These are phyloP conservation scores for Strobilomyces confusus DNA, from an alignment of 768 basidiomycete species.

Conservation along the genomic window DNA sequence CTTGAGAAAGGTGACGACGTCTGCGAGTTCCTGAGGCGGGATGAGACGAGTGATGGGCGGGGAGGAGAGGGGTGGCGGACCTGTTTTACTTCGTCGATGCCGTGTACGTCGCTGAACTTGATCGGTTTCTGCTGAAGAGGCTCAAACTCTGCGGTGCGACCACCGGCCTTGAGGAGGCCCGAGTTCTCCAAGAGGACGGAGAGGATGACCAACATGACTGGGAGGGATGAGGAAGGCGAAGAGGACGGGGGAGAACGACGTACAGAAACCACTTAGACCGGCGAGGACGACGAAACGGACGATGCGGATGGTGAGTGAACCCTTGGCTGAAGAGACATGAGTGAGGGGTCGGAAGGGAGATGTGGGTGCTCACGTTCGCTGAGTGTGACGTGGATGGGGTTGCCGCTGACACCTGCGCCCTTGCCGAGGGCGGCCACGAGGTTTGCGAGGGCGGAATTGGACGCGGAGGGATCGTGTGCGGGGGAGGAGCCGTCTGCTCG, in stretches of 20 bases:
- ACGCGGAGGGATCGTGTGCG: constrained; percentile 8
- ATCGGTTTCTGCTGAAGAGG: constrained; percentile 76
- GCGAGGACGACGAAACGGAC: constrained; percentile 59
- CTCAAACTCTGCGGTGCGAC: constrained; percentile 78
- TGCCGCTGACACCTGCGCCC: constrained; percentile 41
- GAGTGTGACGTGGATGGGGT: constrained; percentile 78
- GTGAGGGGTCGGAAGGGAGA: background rate
- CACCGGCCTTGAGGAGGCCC: constrained; percentile 86
- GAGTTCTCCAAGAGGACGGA: constrained; percentile 91
- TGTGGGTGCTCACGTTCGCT: constrained; percentile 61
- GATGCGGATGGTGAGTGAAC: constrained; percentile 59
- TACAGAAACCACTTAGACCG: constrained; percentile 62
- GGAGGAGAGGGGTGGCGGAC: constrained; percentile 38
- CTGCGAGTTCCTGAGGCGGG: constrained; percentile 72
- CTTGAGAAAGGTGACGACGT: constrained; percentile 92
- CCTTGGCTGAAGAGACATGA: constrained; percentile 48
- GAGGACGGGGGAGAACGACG: constrained; percentile 25
- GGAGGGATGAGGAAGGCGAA: constrained; percentile 2
- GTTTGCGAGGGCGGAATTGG: constrained; percentile 39
- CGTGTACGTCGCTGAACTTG: constrained; percentile 94
- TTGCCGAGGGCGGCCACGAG: constrained; percentile 39
- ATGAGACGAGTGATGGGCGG: background rate
- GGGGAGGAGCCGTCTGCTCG: constrained; percentile 15
- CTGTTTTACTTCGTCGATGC: constrained; percentile 95
- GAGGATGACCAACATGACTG: constrained; percentile 80